phyloP scores from a whole-genome alignment of 169 alveolate genomes.

The Plasmodium berghei region DNA sequence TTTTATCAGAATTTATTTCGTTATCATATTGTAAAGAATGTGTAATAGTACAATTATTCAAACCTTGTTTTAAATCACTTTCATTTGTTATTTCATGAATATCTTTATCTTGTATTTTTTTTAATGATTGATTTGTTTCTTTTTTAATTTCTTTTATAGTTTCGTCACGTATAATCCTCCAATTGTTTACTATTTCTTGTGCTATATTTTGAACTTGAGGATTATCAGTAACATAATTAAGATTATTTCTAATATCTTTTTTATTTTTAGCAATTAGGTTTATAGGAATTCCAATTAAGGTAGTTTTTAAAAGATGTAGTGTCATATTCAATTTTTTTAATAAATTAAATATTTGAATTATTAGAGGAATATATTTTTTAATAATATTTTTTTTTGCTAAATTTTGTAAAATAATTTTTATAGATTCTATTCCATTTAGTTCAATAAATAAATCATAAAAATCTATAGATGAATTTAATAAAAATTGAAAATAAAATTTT shows the following conservation, averaged over 20 bases:
- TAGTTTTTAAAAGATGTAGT: slow-evolving; percentile 33
- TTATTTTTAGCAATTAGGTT: slow-evolving; percentile 63
- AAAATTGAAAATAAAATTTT: slow-evolving; percentile 27
- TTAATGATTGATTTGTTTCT: not conserved
- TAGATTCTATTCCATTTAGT: slow-evolving; percentile 34
- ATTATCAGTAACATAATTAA: slow-evolving; percentile 42
- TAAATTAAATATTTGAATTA: slow-evolving; percentile 31
- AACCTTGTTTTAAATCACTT: not conserved
- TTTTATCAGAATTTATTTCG: not conserved
- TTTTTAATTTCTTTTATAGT: slow-evolving; percentile 12
- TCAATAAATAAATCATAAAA: slow-evolving; percentile 22
- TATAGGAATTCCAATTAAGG: slow-evolving; percentile 61
- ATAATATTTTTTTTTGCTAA: slow-evolving; percentile 48
- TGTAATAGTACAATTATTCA: not conserved
- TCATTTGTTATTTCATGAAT: not conserved
- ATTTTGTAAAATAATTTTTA: slow-evolving; percentile 46
- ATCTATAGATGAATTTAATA: slow-evolving; percentile 5
- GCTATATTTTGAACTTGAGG: slow-evolving; percentile 17
- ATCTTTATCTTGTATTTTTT: not conserved
- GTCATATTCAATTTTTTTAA: slow-evolving; percentile 54
- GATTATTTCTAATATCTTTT: slow-evolving; percentile 20
- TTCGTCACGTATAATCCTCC: slow-evolving; percentile 50
- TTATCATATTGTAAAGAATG: not conserved
- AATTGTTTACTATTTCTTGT: slow-evolving; percentile 23
- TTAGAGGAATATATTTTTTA: slow-evolving; percentile 33